These are phyloP conservation scores for Quercus phellos DNA, from an alignment of 331 rosid species.

Conservation along the genomic window DNA sequence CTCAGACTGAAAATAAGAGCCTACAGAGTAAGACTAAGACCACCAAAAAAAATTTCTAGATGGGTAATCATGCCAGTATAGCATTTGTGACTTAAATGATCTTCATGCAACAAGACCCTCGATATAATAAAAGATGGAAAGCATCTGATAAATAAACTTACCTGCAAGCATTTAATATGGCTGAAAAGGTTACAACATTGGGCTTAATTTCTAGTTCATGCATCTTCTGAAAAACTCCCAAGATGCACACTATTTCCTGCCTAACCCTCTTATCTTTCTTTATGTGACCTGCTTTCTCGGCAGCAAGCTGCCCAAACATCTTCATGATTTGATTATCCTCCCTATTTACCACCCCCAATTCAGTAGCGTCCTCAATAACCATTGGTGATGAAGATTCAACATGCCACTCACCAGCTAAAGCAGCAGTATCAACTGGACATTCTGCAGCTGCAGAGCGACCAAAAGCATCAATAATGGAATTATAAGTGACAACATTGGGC, in stretches of 20 bases:
- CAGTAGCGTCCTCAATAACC: constrained; percentile 21
- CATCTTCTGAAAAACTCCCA: constrained; percentile 72
- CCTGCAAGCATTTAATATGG: constrained; percentile 81
- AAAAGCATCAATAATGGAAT: constrained; percentile 76
- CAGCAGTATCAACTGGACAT: constrained; percentile 22
- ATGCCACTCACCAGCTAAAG: constrained; percentile 13
- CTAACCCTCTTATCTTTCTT: constrained; percentile 41
- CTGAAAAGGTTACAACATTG: constrained; percentile 92
- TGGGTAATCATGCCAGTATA: not conserved
- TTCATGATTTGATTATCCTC: constrained; percentile 41
- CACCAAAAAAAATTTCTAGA: not conserved
- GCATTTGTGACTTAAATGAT: not conserved
- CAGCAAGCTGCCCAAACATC: constrained; percentile 54
- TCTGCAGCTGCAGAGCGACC: constrained; percentile 44
- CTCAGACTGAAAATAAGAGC: too few species aligned
- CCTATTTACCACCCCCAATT: constrained; percentile 15
- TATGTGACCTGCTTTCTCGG: constrained; percentile 33
- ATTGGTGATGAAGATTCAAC: constrained; percentile 28
- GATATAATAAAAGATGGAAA: not conserved
- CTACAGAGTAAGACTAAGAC: too few species aligned
- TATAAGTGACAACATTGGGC: constrained; percentile 91
- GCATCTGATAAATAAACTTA: constrained; percentile 6
- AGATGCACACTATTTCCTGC: constrained; percentile 60
- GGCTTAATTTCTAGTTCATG: constrained; percentile 76
- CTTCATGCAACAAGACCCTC: not conserved